A percentile compares a stretch with the other conserved stretches of the same genome.
phyloP scores from a whole-genome alignment of 495 filamentous ascomycete species.

The Schizothecium vesticola region DNA sequence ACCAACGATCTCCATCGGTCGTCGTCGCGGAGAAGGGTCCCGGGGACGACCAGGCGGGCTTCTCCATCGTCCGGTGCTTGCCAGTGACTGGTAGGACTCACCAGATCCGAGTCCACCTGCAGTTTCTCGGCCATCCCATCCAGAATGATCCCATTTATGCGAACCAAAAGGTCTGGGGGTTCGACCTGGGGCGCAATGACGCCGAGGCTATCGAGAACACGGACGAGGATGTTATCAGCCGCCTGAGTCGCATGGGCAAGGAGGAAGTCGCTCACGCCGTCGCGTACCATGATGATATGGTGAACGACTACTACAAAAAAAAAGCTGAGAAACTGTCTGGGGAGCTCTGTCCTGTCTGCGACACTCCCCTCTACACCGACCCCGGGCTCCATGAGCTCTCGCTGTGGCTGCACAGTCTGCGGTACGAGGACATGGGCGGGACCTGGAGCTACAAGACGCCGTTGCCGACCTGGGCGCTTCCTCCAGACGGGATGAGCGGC shows the following conservation, averaged over 20 bases:
- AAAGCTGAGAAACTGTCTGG: slow-evolving; percentile 93
- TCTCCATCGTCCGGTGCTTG: slow-evolving; percentile 90
- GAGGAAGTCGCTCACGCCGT: slow-evolving; percentile 82
- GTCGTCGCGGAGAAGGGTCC: neutral
- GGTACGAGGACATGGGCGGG: slow-evolving; percentile 76
- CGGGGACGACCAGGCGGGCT: slow-evolving; percentile 42
- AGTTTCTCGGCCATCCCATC: slow-evolving; percentile 91
- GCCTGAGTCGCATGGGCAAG: slow-evolving; percentile 87
- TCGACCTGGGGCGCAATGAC: slow-evolving; percentile 66
- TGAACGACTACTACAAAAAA: slow-evolving; percentile 74
- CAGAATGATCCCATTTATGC: slow-evolving; percentile 96
- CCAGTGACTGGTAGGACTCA: slow-evolving; percentile 93
- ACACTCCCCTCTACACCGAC: slow-evolving; percentile 86
- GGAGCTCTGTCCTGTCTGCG: slow-evolving; percentile 69
- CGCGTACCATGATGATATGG: slow-evolving; percentile 91
- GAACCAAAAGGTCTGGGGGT: slow-evolving; percentile 86
- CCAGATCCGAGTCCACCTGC: slow-evolving; percentile 90
- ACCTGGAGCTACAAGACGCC: slow-evolving; percentile 81
- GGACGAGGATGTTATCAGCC: slow-evolving; percentile 84
- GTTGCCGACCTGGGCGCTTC: slow-evolving; percentile 80
- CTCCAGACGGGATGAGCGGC: slow-evolving; percentile 59
- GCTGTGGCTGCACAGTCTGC: slow-evolving; percentile 85
- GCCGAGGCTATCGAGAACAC: slow-evolving; percentile 56
- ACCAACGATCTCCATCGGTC: neutral
- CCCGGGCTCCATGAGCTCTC: slow-evolving; percentile 84